Percentiles rank a stretch among this genome's conserved stretches.
Conservation (phyloP, 2,329 filamentous ascomycete genomes). For the Erysiphe pulchra region DNA sequence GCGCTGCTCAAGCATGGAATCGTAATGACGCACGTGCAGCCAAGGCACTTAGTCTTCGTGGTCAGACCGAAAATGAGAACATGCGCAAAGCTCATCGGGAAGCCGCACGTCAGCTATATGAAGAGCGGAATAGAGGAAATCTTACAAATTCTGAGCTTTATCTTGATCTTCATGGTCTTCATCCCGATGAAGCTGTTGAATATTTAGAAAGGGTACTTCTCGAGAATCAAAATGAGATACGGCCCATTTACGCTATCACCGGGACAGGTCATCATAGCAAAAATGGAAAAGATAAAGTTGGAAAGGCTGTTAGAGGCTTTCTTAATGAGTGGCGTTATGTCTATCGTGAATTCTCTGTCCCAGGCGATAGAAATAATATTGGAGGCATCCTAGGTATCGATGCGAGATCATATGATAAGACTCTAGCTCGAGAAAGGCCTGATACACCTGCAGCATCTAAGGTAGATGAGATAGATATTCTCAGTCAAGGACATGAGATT, state of each 20-base stretch:
- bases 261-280: slow-evolving; percentile 95
- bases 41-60: slow-evolving; percentile 78
- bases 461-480: slow-evolving; percentile 24
- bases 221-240: slow-evolving; percentile 47
- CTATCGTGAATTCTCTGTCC: slow-evolving; percentile 87
- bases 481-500: slow-evolving; percentile 41
- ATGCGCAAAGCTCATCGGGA: slow-evolving; percentile 96
- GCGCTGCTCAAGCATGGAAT: slow-evolving; percentile 95
- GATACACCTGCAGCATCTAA: slow-evolving; percentile 9
- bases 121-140: slow-evolving; percentile 62
- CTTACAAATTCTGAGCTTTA: slow-evolving; percentile 45
- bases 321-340: slow-evolving; percentile 90
- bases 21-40: slow-evolving; percentile 89
- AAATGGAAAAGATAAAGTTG: slow-evolving; percentile 96
- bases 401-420: slow-evolving; percentile 40
- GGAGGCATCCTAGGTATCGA: slow-evolving; percentile 53
- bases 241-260: slow-evolving; percentile 82
- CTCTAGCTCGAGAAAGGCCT: slow-evolving; percentile 22
- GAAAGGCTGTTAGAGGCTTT: slow-evolving; percentile 74
- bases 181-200: slow-evolving; percentile 86
- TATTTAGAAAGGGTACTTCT: slow-evolving; percentile 74
- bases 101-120: slow-evolving; percentile 74
- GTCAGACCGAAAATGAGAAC: slow-evolving; percentile 86
- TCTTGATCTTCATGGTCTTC: slow-evolving; percentile 92
- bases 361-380: slow-evolving; percentile 63